Evolutionary conservation across 345 rosid species (phyloP), one percentile per base, ranked within the genome.

Genomic region (Garcia nutans): DNA sequence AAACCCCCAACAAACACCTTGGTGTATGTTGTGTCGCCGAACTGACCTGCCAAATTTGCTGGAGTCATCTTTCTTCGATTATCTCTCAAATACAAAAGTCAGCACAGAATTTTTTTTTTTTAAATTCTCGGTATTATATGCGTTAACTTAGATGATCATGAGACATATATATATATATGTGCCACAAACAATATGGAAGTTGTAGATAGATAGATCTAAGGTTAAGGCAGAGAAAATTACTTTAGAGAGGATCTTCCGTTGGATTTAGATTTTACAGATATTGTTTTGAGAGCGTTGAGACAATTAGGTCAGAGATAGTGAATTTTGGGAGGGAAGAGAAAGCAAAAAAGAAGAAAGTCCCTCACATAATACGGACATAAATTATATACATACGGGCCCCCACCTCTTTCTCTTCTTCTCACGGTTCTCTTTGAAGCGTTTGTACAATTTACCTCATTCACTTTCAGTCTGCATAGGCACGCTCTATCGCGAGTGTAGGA

Each of bases 1-100:
- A 95, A 76, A 16, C 99, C 99, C 49, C 99, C 99, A 15, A 95
- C 99, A 82, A 95, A 93, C 72, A 95, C 97, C 76, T 95, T 95
- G 17, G 99, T 95, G 74, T 88, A 93, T 13, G 99, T 91, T 6
- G 99, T 93, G 81, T 95, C 99, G 31, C 95, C 95, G 44, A 90
- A 89, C 83, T 90, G 91, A n/a, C 86, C 86, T 22, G 76, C 81
- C 83, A 84, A 74, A 79, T 80, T 84, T 24, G 78, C 73, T 72
- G 89, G 87, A 76, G 84, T 82, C 90, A 86, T 84, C 79, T 70
- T 77, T 47, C 72, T 62, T 41, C 33, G 31, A 2, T 33, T 19
- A 22, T 37, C 26, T 22, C 23, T 44, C 16, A 41, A 20, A 28
- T 19, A 50, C 55, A 6, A 4, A 12, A 37, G 41, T 37, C 41